These are phyloP conservation scores for Lentinula novae-zelandiae DNA, from an alignment of 1,284 basidiomycete genomes.

Conservation along the genomic window DNA sequence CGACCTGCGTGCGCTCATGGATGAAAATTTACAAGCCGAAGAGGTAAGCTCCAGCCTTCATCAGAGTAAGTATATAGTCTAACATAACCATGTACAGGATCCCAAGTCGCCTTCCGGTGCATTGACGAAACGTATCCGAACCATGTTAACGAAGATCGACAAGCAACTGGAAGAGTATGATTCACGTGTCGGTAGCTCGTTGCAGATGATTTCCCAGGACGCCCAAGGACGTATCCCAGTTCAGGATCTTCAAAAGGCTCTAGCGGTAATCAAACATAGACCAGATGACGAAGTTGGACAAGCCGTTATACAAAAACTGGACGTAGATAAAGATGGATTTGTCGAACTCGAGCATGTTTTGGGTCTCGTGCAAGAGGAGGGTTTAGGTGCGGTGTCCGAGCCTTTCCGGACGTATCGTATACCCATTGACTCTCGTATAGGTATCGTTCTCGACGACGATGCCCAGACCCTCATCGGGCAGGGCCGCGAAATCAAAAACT, in stretches of 20 bases:
- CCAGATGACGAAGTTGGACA: conserved; percentile 91
- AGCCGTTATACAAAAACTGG: conserved; percentile 88
- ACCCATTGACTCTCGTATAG: conserved; percentile 27
- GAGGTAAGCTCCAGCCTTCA: conserved; percentile 44
- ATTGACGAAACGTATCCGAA: conserved; percentile 90
- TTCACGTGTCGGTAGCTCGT: conserved; percentile 81
- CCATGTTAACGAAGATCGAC: conserved; percentile 97
- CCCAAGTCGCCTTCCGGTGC: conserved; percentile 76
- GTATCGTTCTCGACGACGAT: conserved; percentile 71
- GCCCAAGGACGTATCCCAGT: conserved; percentile 91
- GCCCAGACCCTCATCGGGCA: conserved; percentile 72
- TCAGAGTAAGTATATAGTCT: not conserved
- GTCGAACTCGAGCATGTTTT: conserved; percentile 86
- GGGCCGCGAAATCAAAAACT: conserved; percentile 71
- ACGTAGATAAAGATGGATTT: conserved; percentile 94
- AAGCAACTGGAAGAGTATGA: conserved; percentile 92
- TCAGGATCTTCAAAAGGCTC: conserved; percentile 85
- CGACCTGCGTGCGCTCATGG: conserved; percentile 86
- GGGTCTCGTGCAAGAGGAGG: conserved; percentile 76
- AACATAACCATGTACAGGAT: conserved; percentile 40
- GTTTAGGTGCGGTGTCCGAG: conserved; percentile 51
- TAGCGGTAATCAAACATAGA: conserved; percentile 91
- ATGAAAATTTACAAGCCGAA: conserved; percentile 87
- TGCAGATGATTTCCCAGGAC: conserved; percentile 94
- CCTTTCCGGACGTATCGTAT: not conserved